phyloP scores from a whole-genome alignment of 2,329 filamentous ascomycete species.

The Ilyonectria robusta region DNA sequence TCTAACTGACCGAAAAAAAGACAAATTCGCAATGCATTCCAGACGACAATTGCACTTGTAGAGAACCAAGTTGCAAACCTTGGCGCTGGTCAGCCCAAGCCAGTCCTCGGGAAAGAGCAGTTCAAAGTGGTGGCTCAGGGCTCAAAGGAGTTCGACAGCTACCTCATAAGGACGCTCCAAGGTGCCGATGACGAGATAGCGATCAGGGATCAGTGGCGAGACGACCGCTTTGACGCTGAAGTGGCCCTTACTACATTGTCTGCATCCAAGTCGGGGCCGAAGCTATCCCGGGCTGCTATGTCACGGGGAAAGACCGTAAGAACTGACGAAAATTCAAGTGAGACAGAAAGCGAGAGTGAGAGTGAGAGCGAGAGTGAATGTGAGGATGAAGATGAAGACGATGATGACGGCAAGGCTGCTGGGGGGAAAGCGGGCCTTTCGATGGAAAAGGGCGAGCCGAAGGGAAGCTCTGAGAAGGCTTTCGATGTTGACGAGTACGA shows the following conservation, averaged over 20 bases:
- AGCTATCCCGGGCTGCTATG: background rate
- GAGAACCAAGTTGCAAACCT: conserved; percentile 22
- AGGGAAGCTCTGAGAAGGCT: too few species aligned
- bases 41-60: conserved; percentile 40
- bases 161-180: conserved; percentile 15
- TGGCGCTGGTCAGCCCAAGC: conserved; percentile 4
- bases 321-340: background rate
- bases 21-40: conserved; percentile 46
- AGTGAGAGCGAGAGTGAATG: background rate
- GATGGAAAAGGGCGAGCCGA: background rate
- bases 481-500: background rate
- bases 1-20: conserved; percentile 9
- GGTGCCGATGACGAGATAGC: background rate
- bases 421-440: background rate
- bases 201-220: background rate
- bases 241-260: background rate
- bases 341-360: background rate
- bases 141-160: conserved; percentile 24
- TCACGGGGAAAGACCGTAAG: background rate
- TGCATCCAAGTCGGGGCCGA: background rate
- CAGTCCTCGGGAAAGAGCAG: conserved; percentile 16
- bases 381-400: background rate
- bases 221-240: background rate
- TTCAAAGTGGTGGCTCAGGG: conserved; percentile 28
- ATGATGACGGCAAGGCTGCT: background rate